Conservation (phyloP, 257 asterid species). For the Capsicum rhomboideum region DNA sequence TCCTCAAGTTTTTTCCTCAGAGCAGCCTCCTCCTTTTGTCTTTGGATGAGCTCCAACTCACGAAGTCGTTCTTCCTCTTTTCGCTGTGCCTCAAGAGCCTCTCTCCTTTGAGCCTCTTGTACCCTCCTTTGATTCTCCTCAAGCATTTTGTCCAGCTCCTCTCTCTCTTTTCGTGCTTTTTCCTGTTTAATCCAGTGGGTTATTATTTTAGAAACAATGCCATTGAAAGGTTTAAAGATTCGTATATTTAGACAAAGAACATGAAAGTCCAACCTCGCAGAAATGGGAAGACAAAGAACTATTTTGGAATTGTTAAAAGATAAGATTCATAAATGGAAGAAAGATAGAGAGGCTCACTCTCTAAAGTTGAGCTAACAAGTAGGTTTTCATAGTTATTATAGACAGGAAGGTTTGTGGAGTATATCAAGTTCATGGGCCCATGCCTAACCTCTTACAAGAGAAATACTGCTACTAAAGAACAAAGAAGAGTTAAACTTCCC, state of each 20-base stretch:
- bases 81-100: constrained; percentile 70
- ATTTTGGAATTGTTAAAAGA: not conserved
- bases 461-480: not conserved
- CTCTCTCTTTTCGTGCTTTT: constrained; percentile 87
- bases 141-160: constrained; percentile 89
- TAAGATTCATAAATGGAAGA: not conserved
- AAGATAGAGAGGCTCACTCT: not conserved
- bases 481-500: not conserved
- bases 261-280: not conserved
- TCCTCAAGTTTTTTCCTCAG: constrained; percentile 62
- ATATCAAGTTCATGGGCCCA: not conserved
- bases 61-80: constrained; percentile 82
- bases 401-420: not conserved
- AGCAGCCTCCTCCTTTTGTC: constrained; percentile 86
- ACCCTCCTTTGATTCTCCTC: constrained; percentile 89
- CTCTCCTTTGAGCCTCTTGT: constrained; percentile 82
- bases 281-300: not conserved
- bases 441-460: not conserved
- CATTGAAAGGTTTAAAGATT: not conserved
- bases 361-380: not conserved
- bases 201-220: not conserved
- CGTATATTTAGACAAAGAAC: not conserved
- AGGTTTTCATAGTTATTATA: not conserved
- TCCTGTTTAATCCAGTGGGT: constrained; percentile 32
- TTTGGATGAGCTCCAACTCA: constrained; percentile 73